Conservation (phyloP, 371 early-diverging fungal species). For the Chytridiales sp. region DNA sequence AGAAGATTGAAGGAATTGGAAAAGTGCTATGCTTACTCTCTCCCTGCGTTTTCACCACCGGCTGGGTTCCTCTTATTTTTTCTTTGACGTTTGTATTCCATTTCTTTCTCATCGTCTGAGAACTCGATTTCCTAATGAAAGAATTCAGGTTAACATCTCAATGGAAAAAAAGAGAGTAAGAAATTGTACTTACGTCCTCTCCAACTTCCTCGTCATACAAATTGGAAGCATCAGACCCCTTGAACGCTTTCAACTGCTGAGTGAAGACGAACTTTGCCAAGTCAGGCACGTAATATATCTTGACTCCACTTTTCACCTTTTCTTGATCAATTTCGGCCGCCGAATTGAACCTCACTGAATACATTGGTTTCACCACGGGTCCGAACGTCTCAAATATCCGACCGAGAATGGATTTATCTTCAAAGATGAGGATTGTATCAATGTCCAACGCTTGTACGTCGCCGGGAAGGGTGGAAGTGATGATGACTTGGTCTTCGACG, state of each 20-base stretch:
- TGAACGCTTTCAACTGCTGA: conserved; percentile 59
- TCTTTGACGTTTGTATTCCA: conserved; percentile 48
- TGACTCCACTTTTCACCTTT: conserved; percentile 48
- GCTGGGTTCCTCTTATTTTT: conserved; percentile 33
- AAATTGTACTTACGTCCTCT: conserved; percentile 51
- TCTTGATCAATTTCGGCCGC: conserved; percentile 30
- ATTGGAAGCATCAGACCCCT: conserved; percentile 92
- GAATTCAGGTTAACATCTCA: neutral
- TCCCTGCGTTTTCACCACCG: conserved; percentile 8
- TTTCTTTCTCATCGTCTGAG: conserved; percentile 85
- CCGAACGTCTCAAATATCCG: conserved; percentile 93
- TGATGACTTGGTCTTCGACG: conserved; percentile 75
- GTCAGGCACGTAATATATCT: conserved; percentile 65
- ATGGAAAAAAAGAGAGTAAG: neutral
- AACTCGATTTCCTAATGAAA: conserved; percentile 71
- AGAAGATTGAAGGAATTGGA: no score
- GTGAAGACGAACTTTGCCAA: conserved; percentile 68
- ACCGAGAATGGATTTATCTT: conserved; percentile 70
- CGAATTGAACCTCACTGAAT: conserved; percentile 68
- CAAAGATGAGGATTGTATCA: conserved; percentile 72
- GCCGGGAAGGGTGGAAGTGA: conserved; percentile 57
- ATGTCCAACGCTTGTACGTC: conserved; percentile 68
- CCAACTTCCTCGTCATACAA: conserved; percentile 86
- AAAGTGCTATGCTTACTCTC: no score
- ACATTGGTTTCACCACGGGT: conserved; percentile 79